Base-by-base conservation (phyloP, 2,329 filamentous ascomycete species). In the Penicillium sp. region DNA sequence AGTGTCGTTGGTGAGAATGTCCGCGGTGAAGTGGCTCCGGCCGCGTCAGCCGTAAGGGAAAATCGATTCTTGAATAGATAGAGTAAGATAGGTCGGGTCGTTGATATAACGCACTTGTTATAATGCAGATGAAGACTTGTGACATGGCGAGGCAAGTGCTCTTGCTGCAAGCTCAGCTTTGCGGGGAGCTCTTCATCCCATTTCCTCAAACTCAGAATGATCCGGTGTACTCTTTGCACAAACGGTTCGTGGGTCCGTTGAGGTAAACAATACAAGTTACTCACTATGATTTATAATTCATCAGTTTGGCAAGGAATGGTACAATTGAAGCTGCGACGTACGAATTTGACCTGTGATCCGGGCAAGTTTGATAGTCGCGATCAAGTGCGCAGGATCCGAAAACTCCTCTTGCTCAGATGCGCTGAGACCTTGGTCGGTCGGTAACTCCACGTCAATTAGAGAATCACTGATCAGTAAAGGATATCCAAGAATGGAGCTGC, bases 401-500 rank as follows among this genome's bases (percentile, higher is more conserved):
- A 65, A 66, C 42, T 67, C 65, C 46, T 61, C 58, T n/a, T 48
- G 52, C 20, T 65, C 63, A 26, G 55, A 48, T 8, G 48, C 30
- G 9, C 60, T 58, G 2, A 67, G 60, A 28, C 56, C 60, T n/a
- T 63, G 53, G 7, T 59, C 47, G 14, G 65, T 65, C 3, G 65
- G 65, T 12, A 65, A 43, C 21, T 64, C 58, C 12, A 60, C 59
- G 33, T 65, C 64, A 46, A 67, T 76, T 4, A 74, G 74, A 23
- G 71, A 65, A 47, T 78, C 75, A 11, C 69, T 69, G 11, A 78
- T 69, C 7, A 72, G 70, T 1, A 72, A 67, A 0, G 77, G 74
- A 50, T 77, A 72, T 0, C 75, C 73, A 3, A 77, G 61, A 38
- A 74, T 73, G 0, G 73, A 71, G 3, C 72, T 73, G 65, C 69